phyloP scores from a whole-genome alignment of 176 grass and related monocot species.

The Tillandsia leiboldiana region DNA sequence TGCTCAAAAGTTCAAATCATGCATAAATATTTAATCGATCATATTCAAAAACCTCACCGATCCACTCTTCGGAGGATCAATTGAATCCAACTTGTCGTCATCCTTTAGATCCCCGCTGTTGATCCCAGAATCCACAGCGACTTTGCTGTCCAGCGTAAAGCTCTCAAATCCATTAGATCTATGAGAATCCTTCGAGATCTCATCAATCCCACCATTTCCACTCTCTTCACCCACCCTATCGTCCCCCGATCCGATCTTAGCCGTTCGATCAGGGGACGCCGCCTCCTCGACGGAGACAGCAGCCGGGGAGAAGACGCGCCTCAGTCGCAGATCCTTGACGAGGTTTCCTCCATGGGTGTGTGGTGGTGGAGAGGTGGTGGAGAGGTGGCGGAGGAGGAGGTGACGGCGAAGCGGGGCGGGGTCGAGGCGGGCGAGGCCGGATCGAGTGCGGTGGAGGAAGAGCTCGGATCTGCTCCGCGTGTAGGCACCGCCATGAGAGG shows the following conservation, averaged over 20 bases:
- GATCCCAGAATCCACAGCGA: background rate
- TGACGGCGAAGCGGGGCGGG: background rate
- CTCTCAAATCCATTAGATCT: background rate
- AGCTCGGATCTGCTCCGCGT: slow-evolving; percentile 10
- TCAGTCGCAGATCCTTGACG: slow-evolving; percentile 62
- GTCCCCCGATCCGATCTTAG: background rate
- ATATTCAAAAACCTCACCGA: slow-evolving; percentile 13
- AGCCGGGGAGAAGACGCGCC: slow-evolving; percentile 44
- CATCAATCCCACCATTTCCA: slow-evolving; percentile 4
- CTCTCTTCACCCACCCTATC: slow-evolving; percentile 13
- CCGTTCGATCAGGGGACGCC: slow-evolving; percentile 18
- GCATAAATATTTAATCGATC: background rate
- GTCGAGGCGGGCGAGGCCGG: slow-evolving; percentile 14
- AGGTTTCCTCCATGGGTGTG: background rate
- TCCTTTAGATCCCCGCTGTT: background rate
- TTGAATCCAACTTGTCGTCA: slow-evolving; percentile 1
- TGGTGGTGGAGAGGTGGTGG: slow-evolving; percentile 1
- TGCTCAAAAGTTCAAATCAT: background rate
- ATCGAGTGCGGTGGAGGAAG: slow-evolving; percentile 20
- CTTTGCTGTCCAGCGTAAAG: background rate
- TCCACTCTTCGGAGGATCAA: slow-evolving; percentile 12
- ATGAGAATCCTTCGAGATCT: background rate
- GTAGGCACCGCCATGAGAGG: slow-evolving; percentile 2
- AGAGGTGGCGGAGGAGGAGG: background rate
- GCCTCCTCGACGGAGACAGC: slow-evolving; percentile 16